These are phyloP conservation scores for Serendipita sp. DNA, from an alignment of 768 basidiomycete genomes.

Conservation along the genomic window DNA sequence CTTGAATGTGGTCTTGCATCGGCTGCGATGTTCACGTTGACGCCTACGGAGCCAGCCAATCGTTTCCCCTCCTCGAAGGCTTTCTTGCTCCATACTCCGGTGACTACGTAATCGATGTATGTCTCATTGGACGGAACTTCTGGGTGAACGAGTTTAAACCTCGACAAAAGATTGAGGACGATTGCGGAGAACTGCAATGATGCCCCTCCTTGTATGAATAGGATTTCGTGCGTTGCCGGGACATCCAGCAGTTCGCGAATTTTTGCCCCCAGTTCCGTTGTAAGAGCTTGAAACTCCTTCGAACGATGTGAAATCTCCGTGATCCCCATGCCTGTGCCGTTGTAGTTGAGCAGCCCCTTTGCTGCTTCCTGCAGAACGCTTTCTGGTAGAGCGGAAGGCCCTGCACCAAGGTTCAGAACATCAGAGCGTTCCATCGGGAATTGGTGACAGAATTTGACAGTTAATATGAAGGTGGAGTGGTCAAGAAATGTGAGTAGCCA, in stretches of 20 bases:
- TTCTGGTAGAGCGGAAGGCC: slow-evolving; percentile 84
- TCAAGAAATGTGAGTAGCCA: background rate
- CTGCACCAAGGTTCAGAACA: slow-evolving; percentile 82
- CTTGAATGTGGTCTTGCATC: slow-evolving; percentile 47
- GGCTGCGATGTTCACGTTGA: slow-evolving; percentile 48
- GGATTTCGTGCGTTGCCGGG: slow-evolving; percentile 66
- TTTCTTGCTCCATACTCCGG: slow-evolving; percentile 83
- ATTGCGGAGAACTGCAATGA: slow-evolving; percentile 82
- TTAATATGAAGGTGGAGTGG: background rate
- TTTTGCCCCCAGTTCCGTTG: slow-evolving; percentile 43
- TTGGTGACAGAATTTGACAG: background rate
- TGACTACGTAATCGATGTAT: slow-evolving; percentile 74
- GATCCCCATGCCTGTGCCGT: slow-evolving; percentile 83
- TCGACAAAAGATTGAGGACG: slow-evolving; percentile 79
- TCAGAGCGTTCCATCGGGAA: slow-evolving; percentile 25
- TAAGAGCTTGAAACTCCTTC: slow-evolving; percentile 62
- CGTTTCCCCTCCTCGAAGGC: slow-evolving; percentile 70
- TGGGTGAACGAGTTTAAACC: slow-evolving; percentile 62
- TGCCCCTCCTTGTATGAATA: slow-evolving; percentile 93
- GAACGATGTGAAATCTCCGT: slow-evolving; percentile 94
- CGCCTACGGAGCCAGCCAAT: slow-evolving; percentile 34
- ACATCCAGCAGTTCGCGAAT: slow-evolving; percentile 66
- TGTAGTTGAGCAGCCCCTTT: slow-evolving; percentile 76
- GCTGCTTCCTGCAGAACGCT: slow-evolving; percentile 71
- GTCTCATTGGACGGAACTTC: slow-evolving; percentile 37